phyloP scores from a whole-genome alignment of 2,329 filamentous ascomycete species.

The Zymoseptoria ardabiliae region DNA sequence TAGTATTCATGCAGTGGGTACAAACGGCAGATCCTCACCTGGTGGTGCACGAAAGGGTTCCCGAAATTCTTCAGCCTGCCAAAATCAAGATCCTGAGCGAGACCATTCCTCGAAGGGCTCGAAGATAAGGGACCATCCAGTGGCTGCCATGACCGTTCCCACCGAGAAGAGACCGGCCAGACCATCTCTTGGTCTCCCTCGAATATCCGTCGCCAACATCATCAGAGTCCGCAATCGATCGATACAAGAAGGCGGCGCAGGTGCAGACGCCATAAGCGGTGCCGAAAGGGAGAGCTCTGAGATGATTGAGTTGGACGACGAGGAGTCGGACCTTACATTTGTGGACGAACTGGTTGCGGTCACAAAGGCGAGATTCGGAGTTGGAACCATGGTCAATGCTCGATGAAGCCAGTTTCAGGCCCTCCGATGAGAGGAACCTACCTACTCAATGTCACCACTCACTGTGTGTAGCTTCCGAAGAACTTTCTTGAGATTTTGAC shows the following conservation, averaged over 20 bases:
- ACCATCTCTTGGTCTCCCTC: not conserved
- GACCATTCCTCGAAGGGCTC: not conserved
- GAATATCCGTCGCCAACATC: not conserved
- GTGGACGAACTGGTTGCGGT: slow-evolving; percentile 32
- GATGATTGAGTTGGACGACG: not conserved
- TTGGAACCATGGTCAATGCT: not conserved
- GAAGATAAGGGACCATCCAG: not conserved
- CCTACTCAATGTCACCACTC: not conserved
- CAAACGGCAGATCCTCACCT: not conserved
- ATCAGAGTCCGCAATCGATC: not conserved
- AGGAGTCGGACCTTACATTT: slow-evolving; percentile 24
- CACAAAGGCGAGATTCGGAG: slow-evolving; percentile 23
- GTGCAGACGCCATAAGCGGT: not conserved
- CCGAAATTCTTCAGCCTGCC: not conserved
- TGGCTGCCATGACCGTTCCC: not conserved
- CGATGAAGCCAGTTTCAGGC: not conserved
- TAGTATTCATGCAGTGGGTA: not conserved
- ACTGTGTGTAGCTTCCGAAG: not conserved
- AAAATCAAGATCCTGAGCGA: not conserved
- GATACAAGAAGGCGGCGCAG: not conserved
- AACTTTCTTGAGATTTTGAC: not conserved
- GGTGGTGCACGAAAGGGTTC: not conserved
- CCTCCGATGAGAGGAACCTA: not conserved
- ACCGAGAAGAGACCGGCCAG: not conserved
- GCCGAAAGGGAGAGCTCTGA: not conserved